phyloP scores from a whole-genome alignment of 2,329 filamentous ascomycete genomes.

The Fusarium longipes region DNA sequence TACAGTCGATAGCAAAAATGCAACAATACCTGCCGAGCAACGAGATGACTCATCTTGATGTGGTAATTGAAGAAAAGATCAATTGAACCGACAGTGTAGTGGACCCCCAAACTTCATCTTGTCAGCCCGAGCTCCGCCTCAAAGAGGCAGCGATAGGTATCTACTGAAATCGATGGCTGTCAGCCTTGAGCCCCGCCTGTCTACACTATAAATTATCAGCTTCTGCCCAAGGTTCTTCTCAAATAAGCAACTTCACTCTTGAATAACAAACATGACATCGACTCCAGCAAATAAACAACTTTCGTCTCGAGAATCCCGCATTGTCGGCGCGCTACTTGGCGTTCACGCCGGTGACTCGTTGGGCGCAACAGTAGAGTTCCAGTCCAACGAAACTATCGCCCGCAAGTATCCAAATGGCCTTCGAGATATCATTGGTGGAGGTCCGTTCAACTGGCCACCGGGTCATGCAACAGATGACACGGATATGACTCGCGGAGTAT shows the following conservation, averaged over 20 bases:
- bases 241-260: neutral
- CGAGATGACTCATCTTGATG: rapidly evolving
- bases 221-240: too few species aligned
- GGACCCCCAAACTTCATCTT: neutral
- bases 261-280: slow-evolving; percentile 5
- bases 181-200: neutral
- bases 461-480: slow-evolving; percentile 62
- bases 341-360: slow-evolving; percentile 61
- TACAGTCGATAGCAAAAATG: neutral
- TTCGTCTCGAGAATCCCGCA: slow-evolving; percentile 44
- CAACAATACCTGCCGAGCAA: rapidly evolving
- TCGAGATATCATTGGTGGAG: slow-evolving; percentile 58
- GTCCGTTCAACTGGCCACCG: slow-evolving; percentile 55
- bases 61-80: too few species aligned
- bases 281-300: slow-evolving; percentile 2
- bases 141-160: neutral
- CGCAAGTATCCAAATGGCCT: slow-evolving; percentile 52
- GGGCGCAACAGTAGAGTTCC: slow-evolving; percentile 60
- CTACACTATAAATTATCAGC: neutral
- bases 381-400: slow-evolving; percentile 49
- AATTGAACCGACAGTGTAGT: too few species aligned
- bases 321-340: slow-evolving; percentile 58
- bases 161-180: neutral
- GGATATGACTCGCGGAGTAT: slow-evolving; percentile 58
- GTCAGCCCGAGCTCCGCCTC: neutral